Evolutionary conservation across 371 early-diverging fungal genomes (phyloP).

Genomic region (Mucor sp.): DNA sequence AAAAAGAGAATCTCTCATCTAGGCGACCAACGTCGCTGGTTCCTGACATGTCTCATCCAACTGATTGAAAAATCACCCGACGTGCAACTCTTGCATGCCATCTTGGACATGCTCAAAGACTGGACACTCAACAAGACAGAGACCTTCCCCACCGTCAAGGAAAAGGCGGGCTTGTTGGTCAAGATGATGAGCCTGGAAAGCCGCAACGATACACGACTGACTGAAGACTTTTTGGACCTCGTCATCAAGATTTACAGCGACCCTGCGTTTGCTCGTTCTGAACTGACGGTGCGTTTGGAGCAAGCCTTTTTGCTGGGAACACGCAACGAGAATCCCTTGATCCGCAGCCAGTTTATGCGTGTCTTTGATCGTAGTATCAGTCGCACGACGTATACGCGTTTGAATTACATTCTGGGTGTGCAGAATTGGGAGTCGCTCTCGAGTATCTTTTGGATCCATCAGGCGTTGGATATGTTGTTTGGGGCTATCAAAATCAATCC

Average conservation of each 20-base stretch:
- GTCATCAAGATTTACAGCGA: constrained; percentile 87
- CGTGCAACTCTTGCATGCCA: constrained; percentile 66
- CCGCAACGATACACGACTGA: constrained; percentile 65
- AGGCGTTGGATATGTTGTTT: constrained; percentile 85
- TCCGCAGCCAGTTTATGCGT: constrained; percentile 78
- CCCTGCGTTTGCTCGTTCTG: constrained; percentile 80
- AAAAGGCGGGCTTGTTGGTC: constrained; percentile 88
- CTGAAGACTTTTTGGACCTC: constrained; percentile 83
- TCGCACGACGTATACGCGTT: constrained; percentile 64
- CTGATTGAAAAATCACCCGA: constrained; percentile 87
- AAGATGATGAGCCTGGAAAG: constrained; percentile 87
- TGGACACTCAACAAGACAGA: constrained; percentile 86
- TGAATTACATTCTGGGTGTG: constrained; percentile 88
- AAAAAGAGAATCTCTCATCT: constrained; percentile 78
- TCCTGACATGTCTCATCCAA: constrained; percentile 76
- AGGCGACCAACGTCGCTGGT: constrained; percentile 88
- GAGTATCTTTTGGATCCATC: constrained; percentile 88
- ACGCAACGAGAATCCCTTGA: constrained; percentile 69
- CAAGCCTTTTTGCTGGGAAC: constrained; percentile 93
- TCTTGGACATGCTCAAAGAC: constrained; percentile 80
- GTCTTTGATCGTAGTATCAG: constrained; percentile 85
- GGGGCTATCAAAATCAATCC: constrained; percentile 61
- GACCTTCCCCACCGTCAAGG: constrained; percentile 94
- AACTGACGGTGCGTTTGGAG: constrained; percentile 91
- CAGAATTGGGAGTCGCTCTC: constrained; percentile 96